Evolutionary conservation across 2,329 filamentous ascomycete genomes (phyloP), one percentile per base, ranked within the genome.

Genomic region (Cytospora chrysosperma): DNA sequence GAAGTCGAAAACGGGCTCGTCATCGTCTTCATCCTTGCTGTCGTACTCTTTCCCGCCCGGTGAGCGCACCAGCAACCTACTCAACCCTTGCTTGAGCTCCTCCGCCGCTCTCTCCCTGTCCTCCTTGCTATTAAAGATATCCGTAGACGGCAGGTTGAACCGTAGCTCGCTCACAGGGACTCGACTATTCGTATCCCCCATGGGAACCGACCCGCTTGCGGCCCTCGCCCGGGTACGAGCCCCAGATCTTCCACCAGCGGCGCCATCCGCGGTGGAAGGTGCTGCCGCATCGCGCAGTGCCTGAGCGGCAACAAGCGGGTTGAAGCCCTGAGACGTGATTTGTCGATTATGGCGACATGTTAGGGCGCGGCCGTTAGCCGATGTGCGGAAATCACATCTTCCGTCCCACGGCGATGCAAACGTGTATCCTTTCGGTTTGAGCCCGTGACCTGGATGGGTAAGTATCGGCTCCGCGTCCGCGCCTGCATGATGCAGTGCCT

Each of bases 351-450:
- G 92, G 62, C 87, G 87, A 75, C 90, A 93, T 73, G 87, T 87
- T 17, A 96, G 77, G 61, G 85, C 89, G 58, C 89, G 88, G 2
- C 94, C 93, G 51, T 85, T 88, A 62, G 87, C 82, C 43, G 90
- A 89, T 0, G 93, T 95, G 19, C 85, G 82, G 75, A 98, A 98
- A 65, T 93, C 90, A 76, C 94, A 98, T 50, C 85, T 84, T 19
- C 92, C 91, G 65, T 92, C 88, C 94, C 94, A 98, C 0, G 93
- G 93, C 50, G 91, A 95, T 24, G 81, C 78, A 72, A 97, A 97
- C 1, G 87, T 84, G 75, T 96, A 96, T 21, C 88, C 89, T 34
- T 82, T 82, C 0, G 87, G 81, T 60, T 79, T 84, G 66, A 81
- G 77, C 21, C 77, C 82, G 0, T 79, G 78, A 0, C 78, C 78